Base-by-base conservation (phyloP, 371 early-diverging fungal species). In the Smittium culicis region DNA sequence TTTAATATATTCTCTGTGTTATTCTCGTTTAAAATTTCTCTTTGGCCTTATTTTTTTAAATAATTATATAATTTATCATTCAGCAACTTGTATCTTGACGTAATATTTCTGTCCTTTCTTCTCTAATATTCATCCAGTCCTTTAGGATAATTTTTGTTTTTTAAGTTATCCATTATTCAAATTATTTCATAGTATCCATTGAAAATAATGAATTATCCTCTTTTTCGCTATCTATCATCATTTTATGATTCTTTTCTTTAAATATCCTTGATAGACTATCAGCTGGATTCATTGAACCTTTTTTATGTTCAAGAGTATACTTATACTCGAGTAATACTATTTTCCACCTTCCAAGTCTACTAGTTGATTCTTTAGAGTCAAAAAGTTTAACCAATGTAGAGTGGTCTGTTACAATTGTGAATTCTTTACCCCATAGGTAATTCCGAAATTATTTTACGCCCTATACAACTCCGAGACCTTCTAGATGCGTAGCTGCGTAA, bases 401-500 rank as follows among this genome's bases (percentile, higher is more conserved):
- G n/a, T 66, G 66, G n/a, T 66, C 66, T 33, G 66, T 66, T 27
- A 54, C 58, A 35, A 64, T 34, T 27, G 64, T 68, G 55, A 68
- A 68, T n/a, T 54, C 54, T 30, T 25, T 11, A 27, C 72, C 76
- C 71, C 71, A 78, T 0, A 79, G 16, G 28, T 72, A 79, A 29
- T 69, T 66, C 30, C 74, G 74, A 56, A 74, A 74, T 25, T 72
- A 68, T 11, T 67, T 65, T 0, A 78, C 35, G 0, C 71, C 69
- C 62, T 71, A 78, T 24, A 69, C 58, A 1, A 71, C 63, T 24
- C 68, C 33, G 70, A 79, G 69, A 11, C 79, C 78, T 64, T 80
- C 77, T 1, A 79, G 79, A 2, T 80, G 77, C 78, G 68, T 79
- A 1, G 76, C 75, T 25, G 77, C 34, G 71, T 74, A 29, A 58